Evolutionary conservation across 2,329 filamentous ascomycete genomes (phyloP), one percentile per base, ranked within the genome.

Genomic region (Coniella vitis): DNA sequence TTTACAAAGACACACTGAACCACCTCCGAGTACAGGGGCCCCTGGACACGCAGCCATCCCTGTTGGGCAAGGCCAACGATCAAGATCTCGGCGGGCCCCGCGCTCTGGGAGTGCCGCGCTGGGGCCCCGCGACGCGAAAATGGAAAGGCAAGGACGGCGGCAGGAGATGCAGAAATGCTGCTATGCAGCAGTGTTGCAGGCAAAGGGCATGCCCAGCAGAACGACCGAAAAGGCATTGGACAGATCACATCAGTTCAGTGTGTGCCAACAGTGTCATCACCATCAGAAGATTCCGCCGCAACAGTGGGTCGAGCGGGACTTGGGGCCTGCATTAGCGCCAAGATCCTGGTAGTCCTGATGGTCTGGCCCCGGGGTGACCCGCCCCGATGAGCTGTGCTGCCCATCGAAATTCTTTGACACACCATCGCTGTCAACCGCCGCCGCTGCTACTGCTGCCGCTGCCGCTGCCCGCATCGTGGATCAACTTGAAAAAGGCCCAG

Each of bases 301-400:
- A 17, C 2, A 22, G 45, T 47, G 45, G 36, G 34, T 32, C 35
- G 12, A 7, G 19, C 19, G n/a, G 32, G 17, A 9, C 29, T 20
- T 20, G 25, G 22, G 21, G 31, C 44, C 35, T 46, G 44, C 44
- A 46, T 46, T 37, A 46, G 44, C 22, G 44, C 21, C 4, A 21
- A 16, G n/a, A n/a, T n/a, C n/a, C n/a, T n/a, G n/a, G n/a, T n/a
- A n/a, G 17, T 13, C 9, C 16, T 16, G 16, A 10, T 34, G 45
- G 45, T 40, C 45, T 47, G 45, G 37, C 36, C 45, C 40, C n/a
- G 45, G 45, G 45, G 37, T 47, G 44, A 47, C 44, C 44, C 44
- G 37, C 45, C 45, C 45, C 45, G 45, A 20, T 32, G 19, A 22
- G 37, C 36, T 29, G 25, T 29, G 25, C 25, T 29, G 25, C 25